Evolutionary conservation across 208 protist genomes (phyloP), one percentile per base, ranked within the genome.

Genomic region (Phytomonas sp.): DNA sequence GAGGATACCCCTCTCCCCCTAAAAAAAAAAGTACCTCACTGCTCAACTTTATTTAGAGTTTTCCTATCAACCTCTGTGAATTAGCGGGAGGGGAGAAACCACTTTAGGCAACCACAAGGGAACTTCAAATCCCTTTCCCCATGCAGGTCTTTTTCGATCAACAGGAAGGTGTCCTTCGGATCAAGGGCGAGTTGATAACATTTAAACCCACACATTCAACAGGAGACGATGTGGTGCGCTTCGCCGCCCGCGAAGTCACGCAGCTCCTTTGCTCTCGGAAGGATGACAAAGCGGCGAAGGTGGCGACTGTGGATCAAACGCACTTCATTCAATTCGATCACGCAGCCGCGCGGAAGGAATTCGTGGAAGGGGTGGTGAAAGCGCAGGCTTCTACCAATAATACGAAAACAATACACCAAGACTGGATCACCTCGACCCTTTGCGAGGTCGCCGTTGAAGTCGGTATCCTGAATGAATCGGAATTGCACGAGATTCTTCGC

Each of bases 251-350:
- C 30, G 78, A 78, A 40, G 78, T 93, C 63, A 74, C 62, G 36
- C 88, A 93, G 75, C 78, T 93, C 23, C 60, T 91, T 61, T 85
- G 88, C 29, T 91, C 88, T 11, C 83, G 85, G 42, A 81, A 81
- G 30, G 80, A 90, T 72, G 73, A 76, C 31, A 72, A 62, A 4
- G 61, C 73, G 1, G 82, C 79, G 0, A 89, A 89, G 65, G 60
- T 90, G 40, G 69, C 87, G 29, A 67, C 79, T 6, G 77, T 63
- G 19, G 72, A 70, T 11, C 67, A 36, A 30, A 42, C 66, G 5
- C 74, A 84, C 62, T 56, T 87, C 31, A 67, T 88, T 26, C 74
- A 72, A 37, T 93, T 90, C 62, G 75, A 72, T 23, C 19, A 56
- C 19, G 45, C 19, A 26, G 45, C 19, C 7, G 16, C 16, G 45